Evolutionary conservation across 225 moss, liverwort and hornwort genomes (phyloP).

Genomic region (Straminergon stramineum): DNA sequence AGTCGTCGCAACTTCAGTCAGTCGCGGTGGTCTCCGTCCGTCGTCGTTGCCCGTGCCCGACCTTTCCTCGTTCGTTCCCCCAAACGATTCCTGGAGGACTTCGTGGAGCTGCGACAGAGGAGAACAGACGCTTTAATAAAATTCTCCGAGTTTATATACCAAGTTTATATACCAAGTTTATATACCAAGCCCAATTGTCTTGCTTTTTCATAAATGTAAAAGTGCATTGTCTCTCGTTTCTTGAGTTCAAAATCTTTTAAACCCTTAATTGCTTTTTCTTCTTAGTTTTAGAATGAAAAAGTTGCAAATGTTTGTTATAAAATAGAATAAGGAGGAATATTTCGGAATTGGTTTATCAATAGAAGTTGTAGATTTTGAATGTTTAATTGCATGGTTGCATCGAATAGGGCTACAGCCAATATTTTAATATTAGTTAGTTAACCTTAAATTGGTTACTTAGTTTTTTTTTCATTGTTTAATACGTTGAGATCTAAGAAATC

Average conservation of each 20-base stretch:
- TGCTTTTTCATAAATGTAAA: neutral
- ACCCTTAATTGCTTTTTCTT: rapidly evolving
- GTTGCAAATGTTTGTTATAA: neutral
- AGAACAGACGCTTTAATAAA: neutral
- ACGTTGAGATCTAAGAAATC: no score
- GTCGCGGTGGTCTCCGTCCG: neutral
- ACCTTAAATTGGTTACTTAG: no score
- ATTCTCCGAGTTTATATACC: neutral
- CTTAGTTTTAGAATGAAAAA: neutral
- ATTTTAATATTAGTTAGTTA: neutral
- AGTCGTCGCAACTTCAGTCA: neutral
- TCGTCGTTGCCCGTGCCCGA: neutral
- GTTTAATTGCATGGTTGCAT: neutral
- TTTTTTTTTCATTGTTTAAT: no score
- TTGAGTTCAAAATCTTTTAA: neutral
- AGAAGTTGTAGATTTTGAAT: neutral
- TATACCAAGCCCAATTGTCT: neutral
- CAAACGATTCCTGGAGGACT: neutral
- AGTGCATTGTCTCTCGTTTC: neutral
- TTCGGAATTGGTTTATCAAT: neutral
- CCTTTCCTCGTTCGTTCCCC: neutral
- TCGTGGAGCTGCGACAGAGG: neutral
- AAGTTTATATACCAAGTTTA: neutral
- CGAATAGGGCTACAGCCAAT: neutral
- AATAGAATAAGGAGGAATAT: neutral